These are phyloP conservation scores for Salix dunnii DNA, from an alignment of 345 rosid species.

Conservation along the genomic window DNA sequence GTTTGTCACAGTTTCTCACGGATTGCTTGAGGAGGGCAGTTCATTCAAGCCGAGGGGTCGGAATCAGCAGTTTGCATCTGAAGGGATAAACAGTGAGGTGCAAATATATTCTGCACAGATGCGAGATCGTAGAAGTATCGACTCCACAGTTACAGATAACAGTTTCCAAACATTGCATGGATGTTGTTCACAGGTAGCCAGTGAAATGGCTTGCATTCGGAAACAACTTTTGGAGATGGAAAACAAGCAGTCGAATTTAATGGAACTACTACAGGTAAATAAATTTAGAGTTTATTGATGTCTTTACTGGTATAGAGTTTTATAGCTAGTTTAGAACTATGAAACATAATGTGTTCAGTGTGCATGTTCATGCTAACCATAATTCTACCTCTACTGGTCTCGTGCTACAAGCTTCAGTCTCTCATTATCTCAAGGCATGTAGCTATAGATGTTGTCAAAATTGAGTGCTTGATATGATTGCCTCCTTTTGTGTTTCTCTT, in stretches of 20 bases:
- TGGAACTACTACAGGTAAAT: slow-evolving; percentile 80
- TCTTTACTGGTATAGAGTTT: background rate
- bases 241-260: slow-evolving; percentile 59
- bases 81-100: slow-evolving; percentile 44
- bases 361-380: background rate
- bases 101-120: slow-evolving; percentile 40
- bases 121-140: slow-evolving; percentile 60
- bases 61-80: slow-evolving; percentile 44
- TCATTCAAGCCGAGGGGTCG: slow-evolving; percentile 37
- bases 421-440: background rate
- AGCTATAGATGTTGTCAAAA: background rate
- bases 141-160: slow-evolving; percentile 66
- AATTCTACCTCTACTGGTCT: background rate
- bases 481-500: background rate
- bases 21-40: slow-evolving; percentile 34
- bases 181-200: slow-evolving; percentile 55
- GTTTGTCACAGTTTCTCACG: slow-evolving; percentile 47
- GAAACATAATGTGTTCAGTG: background rate
- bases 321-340: background rate
- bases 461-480: background rate
- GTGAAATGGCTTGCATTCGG: slow-evolving; percentile 67
- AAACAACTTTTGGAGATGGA: slow-evolving; percentile 79
- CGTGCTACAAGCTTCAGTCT: background rate
- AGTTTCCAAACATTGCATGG: slow-evolving; percentile 44
- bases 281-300: background rate